A percentile compares a stretch with the other conserved stretches of the same genome.
Evolutionary conservation across 2,329 filamentous ascomycete genomes (phyloP).

Genomic region (Plectosphaerella sp.): DNA sequence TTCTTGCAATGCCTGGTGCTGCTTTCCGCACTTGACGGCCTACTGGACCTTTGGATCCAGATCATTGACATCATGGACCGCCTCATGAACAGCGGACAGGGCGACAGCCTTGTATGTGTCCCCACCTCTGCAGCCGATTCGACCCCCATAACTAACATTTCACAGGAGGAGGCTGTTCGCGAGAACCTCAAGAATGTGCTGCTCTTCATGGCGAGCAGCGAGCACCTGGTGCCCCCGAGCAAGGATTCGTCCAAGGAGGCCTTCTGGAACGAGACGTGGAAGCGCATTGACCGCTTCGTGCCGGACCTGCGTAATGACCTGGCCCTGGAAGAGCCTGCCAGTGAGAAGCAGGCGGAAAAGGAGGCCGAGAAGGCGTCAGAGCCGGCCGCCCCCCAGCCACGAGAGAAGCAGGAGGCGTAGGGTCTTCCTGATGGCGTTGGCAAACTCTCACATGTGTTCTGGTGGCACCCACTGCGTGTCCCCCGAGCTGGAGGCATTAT

Average conservation of each 20-base stretch:
- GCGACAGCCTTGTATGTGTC: slow-evolving; percentile 72
- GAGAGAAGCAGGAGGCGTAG: neutral
- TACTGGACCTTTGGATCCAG: slow-evolving; percentile 86
- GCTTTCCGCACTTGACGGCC: slow-evolving; percentile 78
- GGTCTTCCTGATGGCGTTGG: neutral
- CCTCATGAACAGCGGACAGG: slow-evolving; percentile 91
- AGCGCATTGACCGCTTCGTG: slow-evolving; percentile 60
- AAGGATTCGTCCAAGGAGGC: slow-evolving; percentile 50
- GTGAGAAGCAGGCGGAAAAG: neutral
- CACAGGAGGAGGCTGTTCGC: slow-evolving; percentile 85
- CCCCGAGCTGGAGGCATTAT: neutral
- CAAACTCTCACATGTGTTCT: neutral
- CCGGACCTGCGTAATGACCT: slow-evolving; percentile 56
- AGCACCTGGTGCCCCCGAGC: slow-evolving; percentile 70
- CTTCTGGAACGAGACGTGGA: slow-evolving; percentile 61
- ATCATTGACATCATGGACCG: slow-evolving; percentile 94
- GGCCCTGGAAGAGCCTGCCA: slow-evolving; percentile 40
- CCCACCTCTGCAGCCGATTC: slow-evolving; percentile 4
- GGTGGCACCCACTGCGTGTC: neutral
- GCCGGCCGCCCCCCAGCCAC: neutral
- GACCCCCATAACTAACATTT: neutral
- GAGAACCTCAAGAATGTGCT: slow-evolving; percentile 96
- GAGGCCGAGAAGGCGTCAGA: neutral
- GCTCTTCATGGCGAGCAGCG: slow-evolving; percentile 88
- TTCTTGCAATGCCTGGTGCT: slow-evolving; percentile 90